A percentile compares a stretch with the other conserved stretches of the same genome.
These are phyloP conservation scores for Penicillium thymicola DNA, from an alignment of 2,329 filamentous ascomycete species.

Conservation along the genomic window DNA sequence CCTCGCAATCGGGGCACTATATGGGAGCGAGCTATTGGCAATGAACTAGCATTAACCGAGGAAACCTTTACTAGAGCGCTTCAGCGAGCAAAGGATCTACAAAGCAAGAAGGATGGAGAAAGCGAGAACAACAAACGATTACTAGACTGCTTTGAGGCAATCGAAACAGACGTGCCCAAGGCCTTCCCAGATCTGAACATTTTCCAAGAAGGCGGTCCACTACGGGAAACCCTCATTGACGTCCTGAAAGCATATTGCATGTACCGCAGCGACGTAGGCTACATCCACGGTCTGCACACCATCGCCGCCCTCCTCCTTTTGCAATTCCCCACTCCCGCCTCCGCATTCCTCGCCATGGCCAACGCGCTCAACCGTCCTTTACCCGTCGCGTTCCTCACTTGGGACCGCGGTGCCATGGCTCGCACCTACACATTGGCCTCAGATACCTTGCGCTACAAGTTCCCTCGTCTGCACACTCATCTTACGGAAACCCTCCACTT, in stretches of 20 bases:
- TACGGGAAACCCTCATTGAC: conserved; percentile 55
- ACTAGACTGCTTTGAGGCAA: conserved; percentile 53
- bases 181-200: conserved; percentile 59
- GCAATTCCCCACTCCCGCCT: conserved; percentile 51
- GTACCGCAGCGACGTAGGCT: conserved; percentile 62
- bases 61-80: conserved; percentile 57
- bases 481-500: conserved; percentile 43
- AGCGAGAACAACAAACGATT: conserved; percentile 44
- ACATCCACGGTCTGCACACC: conserved; percentile 57
- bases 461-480: conserved; percentile 53
- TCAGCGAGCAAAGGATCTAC: conserved; percentile 51
- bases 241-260: conserved; percentile 61
- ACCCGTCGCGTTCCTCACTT: conserved; percentile 59
- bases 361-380: conserved; percentile 61
- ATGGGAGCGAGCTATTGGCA: conserved; percentile 60
- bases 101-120: conserved; percentile 43
- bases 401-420: conserved; percentile 55
- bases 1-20: conserved; percentile 55
- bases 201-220: conserved; percentile 53
- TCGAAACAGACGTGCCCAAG: conserved; percentile 52
- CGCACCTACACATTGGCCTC: conserved; percentile 56
- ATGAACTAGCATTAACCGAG: conserved; percentile 56
- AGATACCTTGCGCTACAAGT: conserved; percentile 57
- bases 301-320: conserved; percentile 58
- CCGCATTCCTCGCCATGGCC: conserved; percentile 58